Conservation (phyloP, 106 monocot genomes). For the Gastrodia elata region DNA sequence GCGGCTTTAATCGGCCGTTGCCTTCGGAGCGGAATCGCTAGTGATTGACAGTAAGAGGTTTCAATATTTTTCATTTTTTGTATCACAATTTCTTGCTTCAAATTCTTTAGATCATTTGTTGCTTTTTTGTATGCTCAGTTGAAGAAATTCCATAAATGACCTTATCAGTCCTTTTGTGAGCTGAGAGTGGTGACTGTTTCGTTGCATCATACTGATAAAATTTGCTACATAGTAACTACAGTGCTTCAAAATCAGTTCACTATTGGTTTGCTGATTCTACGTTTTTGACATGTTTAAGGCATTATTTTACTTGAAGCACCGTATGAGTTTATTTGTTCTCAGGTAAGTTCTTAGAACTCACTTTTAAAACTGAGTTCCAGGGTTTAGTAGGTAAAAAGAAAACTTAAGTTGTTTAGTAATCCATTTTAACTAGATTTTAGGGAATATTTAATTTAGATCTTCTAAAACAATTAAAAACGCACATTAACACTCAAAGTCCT, state of each 20-base stretch:
- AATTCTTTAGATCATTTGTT: neutral
- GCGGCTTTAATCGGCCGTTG: conserved; percentile 90
- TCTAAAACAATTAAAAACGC: too few species aligned
- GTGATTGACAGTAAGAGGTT: conserved; percentile 13
- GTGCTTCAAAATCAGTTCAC: neutral
- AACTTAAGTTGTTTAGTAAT: too few species aligned
- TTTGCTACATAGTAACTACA: neutral
- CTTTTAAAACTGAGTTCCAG: neutral
- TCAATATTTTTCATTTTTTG: conserved; percentile 9
- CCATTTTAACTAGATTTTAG: too few species aligned
- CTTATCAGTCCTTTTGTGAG: neutral
- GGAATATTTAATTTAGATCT: too few species aligned
- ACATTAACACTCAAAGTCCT: too few species aligned
- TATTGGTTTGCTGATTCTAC: neutral
- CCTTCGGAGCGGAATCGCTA: conserved; percentile 72
- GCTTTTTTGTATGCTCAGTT: neutral
- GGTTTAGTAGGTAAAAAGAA: neutral
- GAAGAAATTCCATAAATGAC: neutral
- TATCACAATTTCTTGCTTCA: neutral
- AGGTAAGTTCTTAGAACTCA: neutral
- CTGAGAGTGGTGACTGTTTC: neutral
- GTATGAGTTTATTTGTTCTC: neutral
- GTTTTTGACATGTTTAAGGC: neutral
- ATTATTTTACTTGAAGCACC: neutral
- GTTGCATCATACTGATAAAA: neutral